phyloP scores from a whole-genome alignment of 2,329 filamentous ascomycete genomes.

The Xylaria sp. region DNA sequence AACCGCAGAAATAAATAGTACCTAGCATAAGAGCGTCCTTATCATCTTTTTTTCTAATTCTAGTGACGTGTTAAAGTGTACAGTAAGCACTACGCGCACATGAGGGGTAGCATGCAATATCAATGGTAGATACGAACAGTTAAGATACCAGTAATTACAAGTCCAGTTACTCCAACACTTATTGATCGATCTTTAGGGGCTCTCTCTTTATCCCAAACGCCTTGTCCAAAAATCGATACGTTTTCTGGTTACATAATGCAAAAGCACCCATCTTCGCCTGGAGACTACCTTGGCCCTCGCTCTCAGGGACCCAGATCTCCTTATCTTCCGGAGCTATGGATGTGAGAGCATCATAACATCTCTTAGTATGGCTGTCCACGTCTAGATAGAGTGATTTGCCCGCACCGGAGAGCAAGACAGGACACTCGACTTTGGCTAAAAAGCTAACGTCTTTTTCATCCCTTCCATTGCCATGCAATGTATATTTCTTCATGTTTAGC shows the following conservation, averaged over 20 bases:
- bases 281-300: conserved; percentile 19
- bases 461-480: background rate
- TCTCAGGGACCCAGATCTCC: conserved; percentile 23
- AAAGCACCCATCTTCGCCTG: conserved; percentile 31
- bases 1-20: background rate
- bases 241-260: conserved; percentile 17
- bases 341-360: conserved; percentile 11
- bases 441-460: conserved; percentile 16
- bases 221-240: conserved; percentile 15
- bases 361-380: conserved; percentile 14
- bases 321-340: conserved; percentile 5
- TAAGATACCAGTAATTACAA: too few relatives aligned
- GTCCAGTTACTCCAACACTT: background rate
- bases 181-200: background rate
- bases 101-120: too few relatives aligned
- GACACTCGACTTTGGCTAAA: conserved; percentile 35
- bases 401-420: conserved; percentile 39
- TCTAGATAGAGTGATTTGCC: conserved; percentile 24
- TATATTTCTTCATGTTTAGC: conserved; percentile 28
- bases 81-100: too few relatives aligned
- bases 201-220: conserved; percentile 12
- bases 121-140: too few relatives aligned
- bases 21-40: background rate
- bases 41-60: background rate
- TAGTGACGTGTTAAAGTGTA: background rate